These are phyloP conservation scores for Trametes hirsuta DNA, from an alignment of 1,284 basidiomycete genomes.

Conservation along the genomic window DNA sequence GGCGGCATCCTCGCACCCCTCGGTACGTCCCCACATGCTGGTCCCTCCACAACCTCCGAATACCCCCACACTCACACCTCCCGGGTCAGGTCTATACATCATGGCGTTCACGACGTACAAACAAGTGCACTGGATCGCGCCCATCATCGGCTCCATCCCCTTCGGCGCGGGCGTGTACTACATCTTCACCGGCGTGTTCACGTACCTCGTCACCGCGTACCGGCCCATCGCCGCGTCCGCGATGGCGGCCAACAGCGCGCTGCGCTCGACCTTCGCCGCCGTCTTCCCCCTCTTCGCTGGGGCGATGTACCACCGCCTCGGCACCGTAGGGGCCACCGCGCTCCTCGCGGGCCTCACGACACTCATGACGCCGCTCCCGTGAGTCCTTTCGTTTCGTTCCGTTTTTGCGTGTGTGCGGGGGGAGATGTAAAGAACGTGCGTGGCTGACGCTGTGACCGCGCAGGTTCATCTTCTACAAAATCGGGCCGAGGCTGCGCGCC, in stretches of 20 bases:
- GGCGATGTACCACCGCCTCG: conserved; percentile 61
- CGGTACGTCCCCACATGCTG: conserved; percentile 6
- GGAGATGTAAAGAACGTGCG: neutral
- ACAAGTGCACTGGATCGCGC: conserved; percentile 72
- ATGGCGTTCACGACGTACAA: conserved; percentile 75
- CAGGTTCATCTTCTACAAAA: conserved; percentile 45
- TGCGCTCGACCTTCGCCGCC: conserved; percentile 69
- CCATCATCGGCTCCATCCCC: conserved; percentile 65
- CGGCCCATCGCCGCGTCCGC: conserved; percentile 79
- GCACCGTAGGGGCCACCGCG: conserved; percentile 75
- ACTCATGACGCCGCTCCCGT: conserved; percentile 74
- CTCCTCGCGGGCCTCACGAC: conserved; percentile 75
- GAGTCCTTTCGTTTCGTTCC: conserved; percentile 38
- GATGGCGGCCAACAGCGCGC: conserved; percentile 73
- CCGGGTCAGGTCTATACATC: conserved; percentile 58
- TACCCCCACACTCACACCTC: neutral
- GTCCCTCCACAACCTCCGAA: conserved; percentile 13
- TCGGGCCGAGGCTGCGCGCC: conserved; percentile 43
- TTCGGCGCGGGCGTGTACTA: conserved; percentile 65
- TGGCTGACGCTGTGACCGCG: neutral
- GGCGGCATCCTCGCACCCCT: conserved; percentile 73
- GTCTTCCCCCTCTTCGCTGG: conserved; percentile 74
- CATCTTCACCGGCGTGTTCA: conserved; percentile 72
- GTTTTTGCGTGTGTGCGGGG: too few relatives aligned
- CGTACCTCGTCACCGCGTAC: conserved; percentile 73